Evolutionary conservation across 345 rosid genomes (phyloP).

Genomic region (Linum tenue): DNA sequence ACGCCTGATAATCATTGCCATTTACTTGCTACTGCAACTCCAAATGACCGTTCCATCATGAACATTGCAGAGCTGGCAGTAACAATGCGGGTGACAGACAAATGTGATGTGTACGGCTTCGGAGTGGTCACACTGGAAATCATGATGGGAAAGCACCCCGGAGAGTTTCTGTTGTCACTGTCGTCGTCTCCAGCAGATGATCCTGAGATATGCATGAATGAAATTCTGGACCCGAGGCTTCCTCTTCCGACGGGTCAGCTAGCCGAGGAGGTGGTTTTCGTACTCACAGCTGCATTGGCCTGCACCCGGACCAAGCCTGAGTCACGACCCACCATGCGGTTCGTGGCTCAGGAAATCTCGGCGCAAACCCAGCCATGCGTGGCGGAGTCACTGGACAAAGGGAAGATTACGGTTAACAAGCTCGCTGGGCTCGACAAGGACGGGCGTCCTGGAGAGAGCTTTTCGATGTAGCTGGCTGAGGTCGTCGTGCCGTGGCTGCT

Average conservation of each 20-base stretch:
- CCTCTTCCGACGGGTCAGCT: conserved; percentile 32
- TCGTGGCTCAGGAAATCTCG: conserved; percentile 48
- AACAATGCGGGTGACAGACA: conserved; percentile 33
- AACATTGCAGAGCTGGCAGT: conserved; percentile 33
- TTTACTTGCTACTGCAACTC: no score
- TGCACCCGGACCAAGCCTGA: conserved; percentile 33
- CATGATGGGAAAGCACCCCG: conserved; percentile 63
- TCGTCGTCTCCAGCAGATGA: conserved; percentile 14
- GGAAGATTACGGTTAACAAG: conserved; percentile 22
- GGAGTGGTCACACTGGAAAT: conserved; percentile 58
- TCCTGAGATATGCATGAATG: conserved; percentile 26
- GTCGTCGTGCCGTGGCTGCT: no score
- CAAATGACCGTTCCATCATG: no score
- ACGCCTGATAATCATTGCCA: no score
- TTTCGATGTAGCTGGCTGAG: no score
- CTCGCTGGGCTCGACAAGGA: conserved; percentile 24
- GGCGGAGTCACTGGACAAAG: conserved; percentile 19
- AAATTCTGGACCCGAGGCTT: conserved; percentile 43
- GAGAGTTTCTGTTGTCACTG: conserved; percentile 36
- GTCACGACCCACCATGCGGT: conserved; percentile 45
- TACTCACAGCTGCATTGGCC: conserved; percentile 33
- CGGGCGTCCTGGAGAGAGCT: neutral
- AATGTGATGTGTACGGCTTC: conserved; percentile 53
- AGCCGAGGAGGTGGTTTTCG: conserved; percentile 39
- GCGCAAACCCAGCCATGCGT: conserved; percentile 27